These are phyloP conservation scores for Aspergillus unguis DNA, from an alignment of 2,329 filamentous ascomycete genomes.

Conservation along the genomic window DNA sequence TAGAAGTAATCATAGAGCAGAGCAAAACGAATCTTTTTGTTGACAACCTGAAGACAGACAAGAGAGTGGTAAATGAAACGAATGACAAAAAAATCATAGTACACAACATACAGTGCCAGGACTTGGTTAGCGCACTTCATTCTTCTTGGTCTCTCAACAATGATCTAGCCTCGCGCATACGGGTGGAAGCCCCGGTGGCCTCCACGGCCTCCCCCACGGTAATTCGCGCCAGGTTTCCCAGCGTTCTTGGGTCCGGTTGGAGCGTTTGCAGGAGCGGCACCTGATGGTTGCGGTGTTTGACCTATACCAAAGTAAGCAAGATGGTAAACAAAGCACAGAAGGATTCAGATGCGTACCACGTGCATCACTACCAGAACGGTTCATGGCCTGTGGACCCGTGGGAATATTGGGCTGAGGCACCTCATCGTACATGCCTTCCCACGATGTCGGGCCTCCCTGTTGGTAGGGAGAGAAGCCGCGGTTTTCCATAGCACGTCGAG, in stretches of 20 bases:
- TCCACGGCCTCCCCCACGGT: conserved; percentile 81
- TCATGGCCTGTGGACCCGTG: conserved; percentile 49
- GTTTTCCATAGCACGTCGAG: conserved; percentile 50
- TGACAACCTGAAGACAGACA: conserved; percentile 1
- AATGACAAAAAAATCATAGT: conserved; percentile 1
- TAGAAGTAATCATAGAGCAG: neutral
- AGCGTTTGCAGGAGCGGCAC: conserved; percentile 69
- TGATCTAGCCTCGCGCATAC: conserved; percentile 52
- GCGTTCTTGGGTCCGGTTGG: conserved; percentile 96
- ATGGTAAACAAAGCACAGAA: neutral
- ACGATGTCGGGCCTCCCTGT: conserved; percentile 71
- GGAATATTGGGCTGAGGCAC: conserved; percentile 74
- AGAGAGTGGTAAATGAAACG: neutral
- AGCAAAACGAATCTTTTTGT: neutral
- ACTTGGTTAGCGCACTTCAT: neutral
- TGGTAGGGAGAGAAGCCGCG: conserved; percentile 44
- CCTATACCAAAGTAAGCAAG: conserved; percentile 36
- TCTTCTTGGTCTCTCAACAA: neutral
- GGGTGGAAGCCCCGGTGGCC: conserved; percentile 74
- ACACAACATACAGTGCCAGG: neutral
- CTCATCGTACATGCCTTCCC: conserved; percentile 99
- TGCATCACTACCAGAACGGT: conserved; percentile 41
- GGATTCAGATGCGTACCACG: conserved; percentile 36
- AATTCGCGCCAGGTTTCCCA: conserved; percentile 85
- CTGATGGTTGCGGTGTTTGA: conserved; percentile 44